phyloP scores from a whole-genome alignment of 1,139 yeast genomes.

The Waltiozyma sp. region DNA sequence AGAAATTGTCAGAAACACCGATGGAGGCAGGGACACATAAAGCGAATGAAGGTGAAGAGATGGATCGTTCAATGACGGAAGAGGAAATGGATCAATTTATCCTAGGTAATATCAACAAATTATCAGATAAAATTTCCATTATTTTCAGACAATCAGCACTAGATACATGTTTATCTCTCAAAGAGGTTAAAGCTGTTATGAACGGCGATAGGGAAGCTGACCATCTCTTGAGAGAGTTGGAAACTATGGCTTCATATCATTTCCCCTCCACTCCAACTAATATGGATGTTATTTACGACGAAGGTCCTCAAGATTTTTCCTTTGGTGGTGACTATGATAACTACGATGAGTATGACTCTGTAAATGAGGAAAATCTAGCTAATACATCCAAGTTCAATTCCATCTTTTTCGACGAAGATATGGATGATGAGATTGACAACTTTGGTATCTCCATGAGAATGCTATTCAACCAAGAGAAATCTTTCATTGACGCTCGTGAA shows the following conservation, averaged over 20 bases:
- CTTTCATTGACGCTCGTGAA: slow-evolving; percentile 4
- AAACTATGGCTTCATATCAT: slow-evolving; percentile 4
- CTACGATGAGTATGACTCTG: slow-evolving; percentile 3
- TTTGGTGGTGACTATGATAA: slow-evolving; percentile 5
- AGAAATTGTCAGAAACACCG: no score
- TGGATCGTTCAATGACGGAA: slow-evolving; percentile 6
- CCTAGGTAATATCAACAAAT: not conserved
- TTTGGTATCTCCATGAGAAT: slow-evolving; percentile 18
- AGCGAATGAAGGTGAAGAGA: slow-evolving; percentile 2
- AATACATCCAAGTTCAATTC: slow-evolving; percentile 17
- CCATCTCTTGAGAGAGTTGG: slow-evolving; percentile 11
- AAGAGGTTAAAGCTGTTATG: slow-evolving; percentile 12
- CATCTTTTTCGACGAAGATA: slow-evolving; percentile 20
- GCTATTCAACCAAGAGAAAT: slow-evolving; percentile 16
- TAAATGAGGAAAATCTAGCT: slow-evolving; percentile 9
- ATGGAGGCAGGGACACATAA: not conserved
- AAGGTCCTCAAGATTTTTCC: slow-evolving; percentile 5
- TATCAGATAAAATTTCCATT: not conserved
- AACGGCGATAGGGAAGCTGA: slow-evolving; percentile 11
- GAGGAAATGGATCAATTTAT: not conserved
- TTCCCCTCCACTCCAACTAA: not conserved
- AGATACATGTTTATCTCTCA: slow-evolving; percentile 13
- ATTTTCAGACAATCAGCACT: not conserved
- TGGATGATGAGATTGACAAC: slow-evolving; percentile 20
- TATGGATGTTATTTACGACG: not conserved